Evolutionary conservation across 371 early-diverging fungal genomes (phyloP).

Genomic region (Syncephalastrum racemosum): DNA sequence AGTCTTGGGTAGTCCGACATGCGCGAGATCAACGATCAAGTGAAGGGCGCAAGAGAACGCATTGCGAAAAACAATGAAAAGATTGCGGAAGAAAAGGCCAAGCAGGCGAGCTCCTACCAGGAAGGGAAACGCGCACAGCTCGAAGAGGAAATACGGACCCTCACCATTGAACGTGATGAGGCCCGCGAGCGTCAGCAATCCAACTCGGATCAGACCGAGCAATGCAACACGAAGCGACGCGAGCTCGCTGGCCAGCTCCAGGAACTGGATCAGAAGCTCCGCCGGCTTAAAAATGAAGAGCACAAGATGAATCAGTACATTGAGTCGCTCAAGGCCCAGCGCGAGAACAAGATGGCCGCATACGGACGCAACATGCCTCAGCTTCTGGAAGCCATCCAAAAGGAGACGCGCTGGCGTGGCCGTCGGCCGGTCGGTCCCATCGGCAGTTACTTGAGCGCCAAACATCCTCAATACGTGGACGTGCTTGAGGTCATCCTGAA

Average conservation of each 20-base stretch:
- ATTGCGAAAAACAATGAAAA: conserved; percentile 24
- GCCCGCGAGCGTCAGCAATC: conserved; percentile 16
- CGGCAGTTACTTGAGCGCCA: conserved; percentile 72
- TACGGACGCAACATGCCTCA: conserved; percentile 74
- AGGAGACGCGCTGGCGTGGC: conserved; percentile 54
- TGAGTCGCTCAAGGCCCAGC: conserved; percentile 48
- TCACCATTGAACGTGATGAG: conserved; percentile 3
- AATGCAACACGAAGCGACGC: conserved; percentile 18
- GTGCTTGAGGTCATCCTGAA: conserved; percentile 76
- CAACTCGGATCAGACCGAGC: conserved; percentile 21
- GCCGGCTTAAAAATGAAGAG: neutral
- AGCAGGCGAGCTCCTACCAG: conserved; percentile 20
- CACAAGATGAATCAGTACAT: conserved; percentile 6
- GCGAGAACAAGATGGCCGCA: conserved; percentile 63
- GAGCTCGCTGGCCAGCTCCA: conserved; percentile 36
- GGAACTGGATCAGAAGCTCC: conserved; percentile 16
- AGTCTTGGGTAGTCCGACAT: conserved; percentile 16
- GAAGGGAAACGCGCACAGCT: conserved; percentile 5
- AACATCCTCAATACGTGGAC: conserved; percentile 59
- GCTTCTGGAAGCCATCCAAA: conserved; percentile 63
- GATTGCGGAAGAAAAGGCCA: conserved; percentile 28
- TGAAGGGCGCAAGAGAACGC: conserved; percentile 17
- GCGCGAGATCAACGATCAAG: conserved; percentile 20
- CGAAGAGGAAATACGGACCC: too few relatives aligned
- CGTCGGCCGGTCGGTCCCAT: conserved; percentile 83